Evolutionary conservation across 2,329 filamentous ascomycete genomes (phyloP), one percentile per base, ranked within the genome.

Genomic region (Colletotrichum sp.): DNA sequence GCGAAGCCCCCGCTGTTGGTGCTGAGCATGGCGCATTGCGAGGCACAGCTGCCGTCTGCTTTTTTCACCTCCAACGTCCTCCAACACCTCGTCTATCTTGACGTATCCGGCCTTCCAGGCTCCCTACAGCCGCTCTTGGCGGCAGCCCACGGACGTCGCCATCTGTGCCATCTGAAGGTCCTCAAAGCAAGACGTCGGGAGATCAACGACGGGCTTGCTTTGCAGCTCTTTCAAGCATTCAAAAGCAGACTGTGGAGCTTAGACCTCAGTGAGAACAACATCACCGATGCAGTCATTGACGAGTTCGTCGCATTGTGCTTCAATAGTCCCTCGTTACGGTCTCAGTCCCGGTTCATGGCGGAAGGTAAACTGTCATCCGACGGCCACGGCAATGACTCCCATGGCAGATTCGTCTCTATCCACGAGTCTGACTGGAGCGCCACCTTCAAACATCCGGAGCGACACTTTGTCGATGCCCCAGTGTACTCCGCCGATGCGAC

Each of bases 221-320:
- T 82, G 0, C 57, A 80, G 5, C 77, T 87, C 55, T 78, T 89
- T 79, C 77, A 80, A 74, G 77, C 80, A 7, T 86, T 86, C 64
- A 72, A 77, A 6, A 74, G 74, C 13, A 87, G 84, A 32, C 80
- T 93, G 13, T 93, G 91, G 91, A 91, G 91, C 78, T 79, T 93
- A 6, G 90, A 93, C 76, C 66, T 93, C 1, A 84, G 86, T 48
- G 69, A 86, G 8, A 93, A 93, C 77, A 85, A 84, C 13, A 79
- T 93, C 12, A 88, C 86, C 0, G 90, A 92, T 78, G 78, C 48
- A 4, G 78, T 83, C 5, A 78, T 91, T 13, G 79, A 83, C 9
- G 48, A 65, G 4, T 76, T 88, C 16, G 75, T 81, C 8, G 59
- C 80, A 8, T 77, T 78, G 22, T 86, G 84, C 75, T 83, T 88